Evolutionary conservation across 2,329 filamentous ascomycete genomes (phyloP), one percentile per base, ranked within the genome.

Genomic region (Epichloe glyceriae): DNA sequence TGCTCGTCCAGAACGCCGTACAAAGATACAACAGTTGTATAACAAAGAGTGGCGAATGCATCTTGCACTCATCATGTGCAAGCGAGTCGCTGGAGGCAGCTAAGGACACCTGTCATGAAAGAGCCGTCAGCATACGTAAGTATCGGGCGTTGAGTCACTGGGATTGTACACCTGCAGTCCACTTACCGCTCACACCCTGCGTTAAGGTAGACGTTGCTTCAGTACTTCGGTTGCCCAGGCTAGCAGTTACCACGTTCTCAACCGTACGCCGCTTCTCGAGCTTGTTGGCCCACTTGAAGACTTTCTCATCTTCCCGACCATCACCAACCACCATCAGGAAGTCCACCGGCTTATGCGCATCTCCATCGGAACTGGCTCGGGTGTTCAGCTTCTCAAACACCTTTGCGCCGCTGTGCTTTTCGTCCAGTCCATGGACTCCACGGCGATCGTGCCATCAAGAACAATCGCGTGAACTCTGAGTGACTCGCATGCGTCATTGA

Each of bases 261-360:
- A 89, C 75, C 2, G 70, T 69, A 17, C 76, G 75, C 8, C 76
- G 69, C 3, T 76, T 73, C 20, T 75, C 74, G 11, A 95, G 70
- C 46, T 80, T 75, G 68, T 96, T 95, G 17, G 91, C 93, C 91
- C 93, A 97, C 55, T 83, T 83, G 71, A 95, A 97, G 19, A 95
- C 85, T 58, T 88, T 85, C 63, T 97, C 91, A 57, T 97, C 93
- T 58, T 96, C 91, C 34, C 91, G 83, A 41, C 90, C 88, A 61
- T 96, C 90, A 38, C 91, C 91, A 35, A 90, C 80, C 6, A 95
- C 86, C 70, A 96, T 81, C 51, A 97, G 68, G 66, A 96, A 97
- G 63, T 96, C 88, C 0, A 88, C 78, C 0, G 74, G 64, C n/a
- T 59, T 62, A 54, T 62, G 62, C 58, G 68, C 58, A 4, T 61